Percentiles rank a stretch among this genome's conserved stretches.
Evolutionary conservation across 495 filamentous ascomycete genomes (phyloP).

Genomic region (Neurospora tetrasperma): DNA sequence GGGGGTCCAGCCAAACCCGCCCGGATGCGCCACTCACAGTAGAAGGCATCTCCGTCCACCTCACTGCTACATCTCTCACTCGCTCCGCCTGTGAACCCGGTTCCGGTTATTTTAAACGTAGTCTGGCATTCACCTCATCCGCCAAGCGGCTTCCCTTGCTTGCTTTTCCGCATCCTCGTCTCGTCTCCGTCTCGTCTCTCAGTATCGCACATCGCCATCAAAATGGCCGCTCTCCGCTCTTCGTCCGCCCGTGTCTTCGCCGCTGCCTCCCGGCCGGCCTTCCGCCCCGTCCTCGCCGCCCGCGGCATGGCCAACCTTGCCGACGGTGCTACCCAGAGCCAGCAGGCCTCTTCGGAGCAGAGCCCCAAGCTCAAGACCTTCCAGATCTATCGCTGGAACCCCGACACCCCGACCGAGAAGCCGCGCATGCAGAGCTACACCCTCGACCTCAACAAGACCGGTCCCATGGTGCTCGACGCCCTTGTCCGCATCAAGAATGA

Average conservation of each 20-base stretch:
- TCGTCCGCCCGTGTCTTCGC: constrained; percentile 48
- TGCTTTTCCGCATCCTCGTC: neutral
- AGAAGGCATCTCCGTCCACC: constrained; percentile 12
- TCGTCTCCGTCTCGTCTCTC: neutral
- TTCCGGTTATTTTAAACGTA: neutral
- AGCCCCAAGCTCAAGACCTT: constrained; percentile 64
- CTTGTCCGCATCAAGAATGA: constrained; percentile 99
- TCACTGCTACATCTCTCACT: constrained; percentile 6
- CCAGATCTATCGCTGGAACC: constrained; percentile 98
- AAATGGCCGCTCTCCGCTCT: constrained; percentile 70
- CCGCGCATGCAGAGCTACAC: constrained; percentile 90
- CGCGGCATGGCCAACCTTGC: constrained; percentile 37
- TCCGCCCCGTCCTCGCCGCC: constrained; percentile 28
- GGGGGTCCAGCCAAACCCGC: neutral
- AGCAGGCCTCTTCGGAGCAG: constrained; percentile 40
- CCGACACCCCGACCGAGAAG: constrained; percentile 81
- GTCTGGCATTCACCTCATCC: neutral
- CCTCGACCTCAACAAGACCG: constrained; percentile 94
- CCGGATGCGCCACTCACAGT: constrained; percentile 10
- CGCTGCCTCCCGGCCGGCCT: constrained; percentile 33
- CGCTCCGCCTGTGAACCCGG: neutral
- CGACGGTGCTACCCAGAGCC: constrained; percentile 29
- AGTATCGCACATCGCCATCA: constrained; percentile 9
- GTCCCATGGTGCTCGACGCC: constrained; percentile 95
- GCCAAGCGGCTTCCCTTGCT: constrained; percentile 1